These are phyloP conservation scores for Termitomyces sp. DNA, from an alignment of 768 basidiomycete genomes.

Conservation along the genomic window DNA sequence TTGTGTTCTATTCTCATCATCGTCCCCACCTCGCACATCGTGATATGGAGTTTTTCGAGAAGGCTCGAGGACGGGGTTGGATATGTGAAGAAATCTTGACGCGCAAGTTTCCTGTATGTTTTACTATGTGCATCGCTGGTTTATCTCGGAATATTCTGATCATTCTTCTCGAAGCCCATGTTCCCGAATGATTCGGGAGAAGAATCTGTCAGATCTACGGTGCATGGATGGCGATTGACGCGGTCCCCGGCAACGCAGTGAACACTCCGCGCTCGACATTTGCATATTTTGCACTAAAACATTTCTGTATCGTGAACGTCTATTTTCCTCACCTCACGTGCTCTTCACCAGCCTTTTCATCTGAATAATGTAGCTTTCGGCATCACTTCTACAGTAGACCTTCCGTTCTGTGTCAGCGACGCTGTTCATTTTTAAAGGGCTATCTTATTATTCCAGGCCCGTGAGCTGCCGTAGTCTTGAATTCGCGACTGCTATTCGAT, in stretches of 20 bases:
- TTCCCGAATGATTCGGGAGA: conserved; percentile 85
- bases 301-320: background rate
- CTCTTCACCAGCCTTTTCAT: too few relatives aligned
- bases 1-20: conserved; percentile 90
- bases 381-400: background rate
- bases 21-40: conserved; percentile 76
- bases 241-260: background rate
- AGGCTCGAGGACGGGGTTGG: conserved; percentile 65
- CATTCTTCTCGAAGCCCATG: conserved; percentile 58
- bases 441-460: background rate
- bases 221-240: conserved; percentile 76
- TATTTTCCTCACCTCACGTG: background rate
- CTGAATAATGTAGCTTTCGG: background rate
- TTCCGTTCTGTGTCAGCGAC: background rate
- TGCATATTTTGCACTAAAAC: too few relatives aligned
- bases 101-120: conserved; percentile 54
- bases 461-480: background rate
- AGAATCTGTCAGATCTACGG: conserved; percentile 68
- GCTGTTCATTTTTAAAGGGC: background rate
- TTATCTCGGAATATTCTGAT: background rate
- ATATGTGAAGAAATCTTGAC: conserved; percentile 61
- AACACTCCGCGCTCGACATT: background rate
- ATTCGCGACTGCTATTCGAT: too few relatives aligned
- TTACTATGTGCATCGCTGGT: background rate
- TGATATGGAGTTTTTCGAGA: conserved; percentile 78